Evolutionary conservation across 331 rosid genomes (phyloP).

Genomic region (Ulmus americana): DNA sequence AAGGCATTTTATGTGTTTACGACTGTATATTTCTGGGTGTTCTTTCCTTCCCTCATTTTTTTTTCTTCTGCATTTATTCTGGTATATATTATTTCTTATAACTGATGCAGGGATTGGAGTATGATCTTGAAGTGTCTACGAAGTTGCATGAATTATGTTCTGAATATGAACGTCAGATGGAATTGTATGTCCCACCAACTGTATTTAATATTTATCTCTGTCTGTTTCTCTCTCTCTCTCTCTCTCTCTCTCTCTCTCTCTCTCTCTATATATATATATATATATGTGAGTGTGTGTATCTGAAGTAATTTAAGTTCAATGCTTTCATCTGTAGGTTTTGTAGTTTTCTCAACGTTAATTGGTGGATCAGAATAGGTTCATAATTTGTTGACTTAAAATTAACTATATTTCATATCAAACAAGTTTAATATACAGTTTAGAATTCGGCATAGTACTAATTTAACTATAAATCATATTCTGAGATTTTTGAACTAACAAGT

Average conservation of each 20-base stretch:
- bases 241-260: neutral
- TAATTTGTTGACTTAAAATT: no score
- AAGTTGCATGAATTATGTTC: conserved; percentile 62
- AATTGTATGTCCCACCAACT: conserved; percentile 46
- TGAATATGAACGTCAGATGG: conserved; percentile 70
- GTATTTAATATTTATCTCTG: neutral
- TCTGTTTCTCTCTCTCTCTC: neutral
- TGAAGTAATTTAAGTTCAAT: no score
- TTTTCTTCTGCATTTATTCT: neutral
- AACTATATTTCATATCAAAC: no score
- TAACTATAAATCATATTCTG: no score
- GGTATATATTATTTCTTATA: conserved; percentile 1
- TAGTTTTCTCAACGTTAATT: no score
- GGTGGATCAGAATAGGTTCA: no score
- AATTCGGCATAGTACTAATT: no score
- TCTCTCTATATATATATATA: neutral
- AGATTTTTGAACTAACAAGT: no score
- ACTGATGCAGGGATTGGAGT: conserved; percentile 53
- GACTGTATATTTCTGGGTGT: neutral
- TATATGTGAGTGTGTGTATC: neutral
- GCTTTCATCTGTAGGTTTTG: no score
- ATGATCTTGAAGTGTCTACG: conserved; percentile 48
- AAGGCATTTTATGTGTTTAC: neutral
- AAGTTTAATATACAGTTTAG: no score
- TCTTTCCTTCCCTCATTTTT: neutral